These are phyloP conservation scores for Amylocystis lapponica DNA, from an alignment of 768 basidiomycete genomes.

Conservation along the genomic window DNA sequence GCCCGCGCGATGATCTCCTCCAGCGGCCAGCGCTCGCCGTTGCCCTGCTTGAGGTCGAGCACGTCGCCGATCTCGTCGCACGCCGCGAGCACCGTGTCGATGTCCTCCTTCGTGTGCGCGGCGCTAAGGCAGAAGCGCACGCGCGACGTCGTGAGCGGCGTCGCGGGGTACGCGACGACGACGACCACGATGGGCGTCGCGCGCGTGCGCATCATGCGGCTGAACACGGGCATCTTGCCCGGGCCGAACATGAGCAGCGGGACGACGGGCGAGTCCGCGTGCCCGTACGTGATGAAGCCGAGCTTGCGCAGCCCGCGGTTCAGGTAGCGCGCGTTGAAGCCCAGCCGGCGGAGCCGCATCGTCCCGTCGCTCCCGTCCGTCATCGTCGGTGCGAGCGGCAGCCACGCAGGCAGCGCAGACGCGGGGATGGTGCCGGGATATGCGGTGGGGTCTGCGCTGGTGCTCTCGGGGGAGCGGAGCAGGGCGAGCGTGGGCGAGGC, in stretches of 20 bases:
- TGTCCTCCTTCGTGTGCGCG: slow-evolving; percentile 94
- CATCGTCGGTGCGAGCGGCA: slow-evolving; percentile 65
- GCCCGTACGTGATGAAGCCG: slow-evolving; percentile 95
- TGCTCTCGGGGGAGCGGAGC: slow-evolving; percentile 22
- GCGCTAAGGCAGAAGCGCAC: slow-evolving; percentile 94
- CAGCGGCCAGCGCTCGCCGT: slow-evolving; percentile 67
- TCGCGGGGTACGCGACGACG: slow-evolving; percentile 88
- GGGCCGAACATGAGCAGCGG: slow-evolving; percentile 90
- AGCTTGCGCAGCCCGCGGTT: slow-evolving; percentile 80
- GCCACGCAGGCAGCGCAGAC: slow-evolving; percentile 67
- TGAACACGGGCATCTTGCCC: slow-evolving; percentile 91
- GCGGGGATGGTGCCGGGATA: slow-evolving; percentile 70
- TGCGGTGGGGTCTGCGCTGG: slow-evolving; percentile 27
- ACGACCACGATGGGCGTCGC: slow-evolving; percentile 82
- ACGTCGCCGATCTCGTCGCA: slow-evolving; percentile 90
- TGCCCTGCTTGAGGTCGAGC: slow-evolving; percentile 83
- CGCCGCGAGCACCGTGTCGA: slow-evolving; percentile 79
- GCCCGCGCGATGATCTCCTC: slow-evolving; percentile 69
- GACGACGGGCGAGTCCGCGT: slow-evolving; percentile 87
- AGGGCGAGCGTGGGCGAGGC: slow-evolving; percentile 29
- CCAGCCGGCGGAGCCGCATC: slow-evolving; percentile 77
- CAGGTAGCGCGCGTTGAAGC: slow-evolving; percentile 95
- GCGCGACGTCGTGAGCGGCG: slow-evolving; percentile 80
- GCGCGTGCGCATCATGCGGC: slow-evolving; percentile 75
- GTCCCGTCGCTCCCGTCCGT: slow-evolving; percentile 82